These are phyloP conservation scores for Hyparrhenia diplandra DNA, from an alignment of 176 grass and related monocot species.

Conservation along the genomic window DNA sequence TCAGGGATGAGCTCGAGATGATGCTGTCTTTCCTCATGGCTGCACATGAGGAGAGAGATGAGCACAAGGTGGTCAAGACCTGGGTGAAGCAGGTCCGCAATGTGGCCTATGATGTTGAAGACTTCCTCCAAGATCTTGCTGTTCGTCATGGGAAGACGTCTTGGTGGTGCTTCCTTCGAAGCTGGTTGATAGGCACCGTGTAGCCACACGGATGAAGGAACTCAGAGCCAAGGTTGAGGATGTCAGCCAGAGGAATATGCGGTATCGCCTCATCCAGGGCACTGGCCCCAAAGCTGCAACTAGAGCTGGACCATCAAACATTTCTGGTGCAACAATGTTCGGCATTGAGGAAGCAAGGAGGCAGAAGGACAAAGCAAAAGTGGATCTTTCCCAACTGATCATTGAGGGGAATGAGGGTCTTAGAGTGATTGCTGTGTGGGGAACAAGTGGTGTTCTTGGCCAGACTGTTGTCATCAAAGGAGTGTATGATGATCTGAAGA, in stretches of 20 bases:
- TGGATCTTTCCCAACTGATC: no score
- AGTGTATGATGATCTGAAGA: no score
- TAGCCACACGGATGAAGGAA: not conserved
- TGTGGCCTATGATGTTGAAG: not conserved
- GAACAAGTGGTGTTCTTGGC: no score
- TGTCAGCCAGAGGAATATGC: not conserved
- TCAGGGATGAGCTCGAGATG: not conserved
- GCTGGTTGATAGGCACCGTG: not conserved
- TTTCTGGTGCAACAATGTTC: no score
- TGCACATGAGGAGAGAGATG: not conserved
- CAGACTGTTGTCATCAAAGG: no score
- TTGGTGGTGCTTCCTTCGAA: not conserved
- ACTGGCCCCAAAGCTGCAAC: not conserved
- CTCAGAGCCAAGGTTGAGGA: not conserved
- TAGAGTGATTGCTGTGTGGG: no score
- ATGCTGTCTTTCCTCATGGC: not conserved
- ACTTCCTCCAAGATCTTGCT: not conserved
- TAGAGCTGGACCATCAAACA: not conserved
- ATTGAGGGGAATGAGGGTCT: no score
- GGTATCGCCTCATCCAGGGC: not conserved
- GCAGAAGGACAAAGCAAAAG: no score
- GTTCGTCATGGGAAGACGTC: not conserved
- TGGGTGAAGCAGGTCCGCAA: not conserved
- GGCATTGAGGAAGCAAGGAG: no score
- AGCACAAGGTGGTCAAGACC: not conserved